A percentile compares a stretch with the other conserved stretches of the same genome.
Evolutionary conservation across 2,329 filamentous ascomycete species (phyloP).

Genomic region (Fusarium napiforme): DNA sequence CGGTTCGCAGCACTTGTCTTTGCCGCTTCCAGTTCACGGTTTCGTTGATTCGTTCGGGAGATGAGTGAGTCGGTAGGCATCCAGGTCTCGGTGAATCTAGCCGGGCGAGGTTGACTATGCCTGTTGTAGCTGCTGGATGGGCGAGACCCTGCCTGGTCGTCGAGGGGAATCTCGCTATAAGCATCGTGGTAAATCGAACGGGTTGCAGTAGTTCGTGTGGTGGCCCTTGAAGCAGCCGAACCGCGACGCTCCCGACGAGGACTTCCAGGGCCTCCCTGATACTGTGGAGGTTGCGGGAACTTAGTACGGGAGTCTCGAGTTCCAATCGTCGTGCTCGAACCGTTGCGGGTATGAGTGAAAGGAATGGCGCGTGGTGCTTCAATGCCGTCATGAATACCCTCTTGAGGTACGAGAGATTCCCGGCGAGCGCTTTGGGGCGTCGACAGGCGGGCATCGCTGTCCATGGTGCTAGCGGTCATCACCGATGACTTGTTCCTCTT

Average conservation of each 20-base stretch:
- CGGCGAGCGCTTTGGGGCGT: constrained; percentile 55
- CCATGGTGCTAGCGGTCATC: constrained; percentile 56
- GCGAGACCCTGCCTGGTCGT: constrained; percentile 50
- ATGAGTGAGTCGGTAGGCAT: constrained; percentile 64
- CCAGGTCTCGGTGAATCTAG: constrained; percentile 66
- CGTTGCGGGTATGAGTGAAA: constrained; percentile 81
- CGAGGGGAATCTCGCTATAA: constrained; percentile 62
- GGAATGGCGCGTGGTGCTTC: constrained; percentile 70
- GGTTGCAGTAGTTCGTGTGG: constrained; percentile 60
- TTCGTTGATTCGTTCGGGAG: constrained; percentile 64
- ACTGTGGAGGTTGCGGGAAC: constrained; percentile 63
- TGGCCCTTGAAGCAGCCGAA: constrained; percentile 56
- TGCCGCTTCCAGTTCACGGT: constrained; percentile 54
- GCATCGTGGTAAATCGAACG: constrained; percentile 53
- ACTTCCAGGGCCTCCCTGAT: constrained; percentile 59
- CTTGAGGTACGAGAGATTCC: constrained; percentile 57
- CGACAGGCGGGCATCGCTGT: constrained; percentile 70
- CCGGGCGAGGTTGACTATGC: constrained; percentile 51
- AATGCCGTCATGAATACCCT: constrained; percentile 58
- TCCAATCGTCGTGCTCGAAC: constrained; percentile 67
- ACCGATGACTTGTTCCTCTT: constrained; percentile 77
- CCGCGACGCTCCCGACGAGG: constrained; percentile 58
- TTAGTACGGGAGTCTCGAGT: constrained; percentile 66
- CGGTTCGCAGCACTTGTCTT: constrained; percentile 49
- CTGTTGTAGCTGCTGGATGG: constrained; percentile 38